Evolutionary conservation across 331 rosid genomes (phyloP).

Genomic region (Prunus yedoensis): DNA sequence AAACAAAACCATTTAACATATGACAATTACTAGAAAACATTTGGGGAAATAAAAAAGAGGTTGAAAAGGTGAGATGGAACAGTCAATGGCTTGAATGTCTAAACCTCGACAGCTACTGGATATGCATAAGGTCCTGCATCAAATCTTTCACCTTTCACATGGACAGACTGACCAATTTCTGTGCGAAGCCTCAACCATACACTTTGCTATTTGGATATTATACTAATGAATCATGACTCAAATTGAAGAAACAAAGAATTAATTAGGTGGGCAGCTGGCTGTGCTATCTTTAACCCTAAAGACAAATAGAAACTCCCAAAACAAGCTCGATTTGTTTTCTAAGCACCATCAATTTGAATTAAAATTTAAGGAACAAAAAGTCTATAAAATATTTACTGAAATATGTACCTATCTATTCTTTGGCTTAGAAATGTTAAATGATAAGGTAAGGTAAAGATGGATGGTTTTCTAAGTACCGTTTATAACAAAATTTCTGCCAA

Average conservation of each 20-base stretch:
- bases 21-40: too few relatives aligned
- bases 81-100: conserved; percentile 42
- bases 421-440: neutral
- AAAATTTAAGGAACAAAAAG: neutral
- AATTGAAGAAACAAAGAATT: neutral
- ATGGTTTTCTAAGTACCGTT: too few relatives aligned
- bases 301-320: neutral
- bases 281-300: neutral
- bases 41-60: too few relatives aligned
- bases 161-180: neutral
- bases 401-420: neutral
- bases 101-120: conserved; percentile 20
- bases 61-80: conserved; percentile 35
- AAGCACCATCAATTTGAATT: neutral
- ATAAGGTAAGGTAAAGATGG: too few relatives aligned
- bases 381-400: neutral
- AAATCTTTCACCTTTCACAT: conserved; percentile 35
- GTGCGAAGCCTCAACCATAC: neutral
- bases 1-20: too few relatives aligned
- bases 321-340: neutral
- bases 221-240: neutral
- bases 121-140: conserved; percentile 30
- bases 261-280: neutral
- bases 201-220: too few relatives aligned
- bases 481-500: too few relatives aligned